These are phyloP conservation scores for Oryza brachyantha DNA, from an alignment of 176 grass and related monocot genomes.

Conservation along the genomic window DNA sequence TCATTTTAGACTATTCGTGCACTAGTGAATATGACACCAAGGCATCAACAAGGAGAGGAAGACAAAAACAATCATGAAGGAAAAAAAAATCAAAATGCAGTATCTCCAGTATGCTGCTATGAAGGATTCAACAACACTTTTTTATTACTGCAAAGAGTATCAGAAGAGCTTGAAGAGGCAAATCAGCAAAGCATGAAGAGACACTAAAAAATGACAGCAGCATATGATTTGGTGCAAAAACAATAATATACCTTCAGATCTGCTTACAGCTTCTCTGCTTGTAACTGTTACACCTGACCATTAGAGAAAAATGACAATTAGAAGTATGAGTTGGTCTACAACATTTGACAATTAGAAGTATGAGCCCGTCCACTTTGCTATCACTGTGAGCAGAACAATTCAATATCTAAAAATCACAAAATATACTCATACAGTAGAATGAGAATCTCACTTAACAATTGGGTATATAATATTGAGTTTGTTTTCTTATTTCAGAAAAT, in stretches of 20 bases:
- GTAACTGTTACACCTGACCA: conserved; percentile 65
- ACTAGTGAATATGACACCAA: background rate
- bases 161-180: background rate
- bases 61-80: background rate
- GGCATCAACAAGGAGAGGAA: background rate
- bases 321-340: background rate
- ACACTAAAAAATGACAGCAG: background rate
- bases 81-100: background rate
- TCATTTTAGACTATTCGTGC: background rate
- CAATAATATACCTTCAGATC: conserved; percentile 51
- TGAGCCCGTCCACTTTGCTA: background rate
- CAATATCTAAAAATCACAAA: background rate
- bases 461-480: background rate
- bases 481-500: background rate
- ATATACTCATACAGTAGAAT: background rate
- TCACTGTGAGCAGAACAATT: background rate
- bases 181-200: background rate
- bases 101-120: background rate
- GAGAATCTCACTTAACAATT: background rate
- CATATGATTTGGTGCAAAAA: background rate
- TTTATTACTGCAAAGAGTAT: background rate
- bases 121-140: background rate
- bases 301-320: conserved; percentile 32
- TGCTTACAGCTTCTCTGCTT: conserved; percentile 59
- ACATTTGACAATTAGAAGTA: conserved; percentile 2